phyloP scores from a whole-genome alignment of 495 filamentous ascomycete species.

The Aspergillus haitiensis region DNA sequence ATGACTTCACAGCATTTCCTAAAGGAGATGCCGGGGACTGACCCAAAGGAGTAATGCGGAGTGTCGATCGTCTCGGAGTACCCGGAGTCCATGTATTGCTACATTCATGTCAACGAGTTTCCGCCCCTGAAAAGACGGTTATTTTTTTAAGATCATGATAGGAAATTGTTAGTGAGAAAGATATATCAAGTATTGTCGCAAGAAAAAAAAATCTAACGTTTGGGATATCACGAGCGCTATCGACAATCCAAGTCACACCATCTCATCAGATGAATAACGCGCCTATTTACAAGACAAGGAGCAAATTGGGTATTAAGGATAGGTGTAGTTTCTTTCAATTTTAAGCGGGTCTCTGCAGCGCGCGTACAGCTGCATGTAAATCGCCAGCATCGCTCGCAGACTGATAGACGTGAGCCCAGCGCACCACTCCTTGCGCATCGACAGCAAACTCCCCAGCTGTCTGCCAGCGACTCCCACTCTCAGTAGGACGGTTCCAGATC shows the following conservation, averaged over 20 bases:
- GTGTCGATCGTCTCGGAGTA: not conserved
- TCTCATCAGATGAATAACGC: too few species aligned
- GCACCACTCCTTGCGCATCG: conserved; percentile 12
- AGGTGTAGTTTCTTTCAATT: not conserved
- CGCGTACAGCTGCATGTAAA: not conserved
- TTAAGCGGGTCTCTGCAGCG: not conserved
- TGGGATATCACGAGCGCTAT: too few species aligned
- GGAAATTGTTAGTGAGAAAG: too few species aligned
- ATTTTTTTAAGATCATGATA: too few species aligned
- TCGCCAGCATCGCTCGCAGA: not conserved
- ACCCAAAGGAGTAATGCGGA: not conserved
- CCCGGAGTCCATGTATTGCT: not conserved
- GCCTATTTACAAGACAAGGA: too few species aligned
- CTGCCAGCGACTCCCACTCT: conserved; percentile 20
- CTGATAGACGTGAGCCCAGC: conserved; percentile 2
- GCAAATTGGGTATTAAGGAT: too few species aligned
- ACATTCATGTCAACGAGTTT: too few species aligned
- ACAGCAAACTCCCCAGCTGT: conserved; percentile 12
- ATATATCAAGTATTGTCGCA: too few species aligned
- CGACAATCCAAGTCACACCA: too few species aligned
- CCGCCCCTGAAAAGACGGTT: too few species aligned
- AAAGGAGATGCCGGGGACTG: not conserved
- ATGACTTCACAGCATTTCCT: not conserved
- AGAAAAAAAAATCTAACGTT: too few species aligned
- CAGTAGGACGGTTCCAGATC: conserved; percentile 16